Conservation (phyloP, 495 filamentous ascomycete species). For the Glarea lozoyensis region DNA sequence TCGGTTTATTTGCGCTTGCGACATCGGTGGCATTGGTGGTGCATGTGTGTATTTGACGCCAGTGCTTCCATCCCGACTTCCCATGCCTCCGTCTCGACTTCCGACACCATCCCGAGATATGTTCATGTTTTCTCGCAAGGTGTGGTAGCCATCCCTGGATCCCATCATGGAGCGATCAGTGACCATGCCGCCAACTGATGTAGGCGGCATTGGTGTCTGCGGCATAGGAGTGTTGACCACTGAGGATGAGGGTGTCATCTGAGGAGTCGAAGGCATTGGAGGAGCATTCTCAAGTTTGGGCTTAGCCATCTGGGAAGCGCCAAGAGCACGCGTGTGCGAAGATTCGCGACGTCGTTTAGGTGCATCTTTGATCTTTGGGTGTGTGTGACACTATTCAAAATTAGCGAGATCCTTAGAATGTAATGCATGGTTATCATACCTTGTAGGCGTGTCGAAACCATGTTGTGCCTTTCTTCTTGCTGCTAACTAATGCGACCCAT, state of each 20-base stretch:
- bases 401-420: background rate
- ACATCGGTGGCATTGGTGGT: too few relatives aligned
- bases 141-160: too few relatives aligned
- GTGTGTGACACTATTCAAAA: slow-evolving; percentile 54
- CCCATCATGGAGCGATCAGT: too few relatives aligned
- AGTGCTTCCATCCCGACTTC: too few relatives aligned
- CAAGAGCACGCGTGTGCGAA: slow-evolving; percentile 30
- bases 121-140: too few relatives aligned
- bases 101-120: too few relatives aligned
- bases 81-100: too few relatives aligned
- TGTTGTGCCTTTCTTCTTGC: slow-evolving; percentile 78
- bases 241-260: slow-evolving; percentile 16
- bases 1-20: too few relatives aligned
- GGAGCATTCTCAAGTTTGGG: slow-evolving; percentile 20
- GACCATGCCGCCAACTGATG: too few relatives aligned
- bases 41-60: too few relatives aligned
- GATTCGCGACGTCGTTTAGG: slow-evolving; percentile 63
- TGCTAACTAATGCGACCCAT: slow-evolving; percentile 71
- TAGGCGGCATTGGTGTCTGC: too few relatives aligned
- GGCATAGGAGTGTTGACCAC: slow-evolving; percentile 15
- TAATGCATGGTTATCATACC: slow-evolving; percentile 35
- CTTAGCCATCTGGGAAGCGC: slow-evolving; percentile 15
- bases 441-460: slow-evolving; percentile 83
- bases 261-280: slow-evolving; percentile 20
- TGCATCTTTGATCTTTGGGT: slow-evolving; percentile 63